Conservation (phyloP, 208 protist species). For the Acanthamoeba healyi region DNA sequence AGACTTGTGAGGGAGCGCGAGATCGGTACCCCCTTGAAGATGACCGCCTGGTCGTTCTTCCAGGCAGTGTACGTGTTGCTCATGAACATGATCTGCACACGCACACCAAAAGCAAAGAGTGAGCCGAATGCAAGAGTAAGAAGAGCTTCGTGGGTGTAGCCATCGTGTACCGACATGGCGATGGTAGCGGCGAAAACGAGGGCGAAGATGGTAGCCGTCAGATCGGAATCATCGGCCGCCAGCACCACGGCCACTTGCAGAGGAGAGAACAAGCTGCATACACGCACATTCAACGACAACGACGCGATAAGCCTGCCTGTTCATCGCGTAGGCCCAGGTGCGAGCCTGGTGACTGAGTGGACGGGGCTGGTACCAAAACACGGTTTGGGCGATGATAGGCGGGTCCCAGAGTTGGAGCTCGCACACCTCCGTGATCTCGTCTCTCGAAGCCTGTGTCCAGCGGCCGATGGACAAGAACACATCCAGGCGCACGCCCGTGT, state of each 20-base stretch:
- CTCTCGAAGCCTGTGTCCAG: neutral
- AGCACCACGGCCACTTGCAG: conserved; percentile 40
- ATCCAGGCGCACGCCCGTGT: no score
- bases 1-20: neutral
- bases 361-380: neutral
- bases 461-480: neutral
- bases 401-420: conserved; percentile 37
- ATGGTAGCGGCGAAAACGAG: conserved; percentile 4
- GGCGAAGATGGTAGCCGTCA: neutral
- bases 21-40: conserved; percentile 19
- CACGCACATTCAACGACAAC: neutral
- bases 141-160: neutral
- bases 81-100: conserved; percentile 1
- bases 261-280: conserved; percentile 20
- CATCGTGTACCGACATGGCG: neutral
- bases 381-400: conserved; percentile 21
- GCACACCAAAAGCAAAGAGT: neutral
- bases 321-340: no score
- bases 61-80: conserved; percentile 12
- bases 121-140: neutral
- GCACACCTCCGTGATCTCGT: conserved; percentile 33
- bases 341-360: no score
- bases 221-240: neutral
- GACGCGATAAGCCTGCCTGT: no score
- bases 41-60: conserved; percentile 41